phyloP scores from a whole-genome alignment of 2,329 filamentous ascomycete species.

The Metarhizium humberi region DNA sequence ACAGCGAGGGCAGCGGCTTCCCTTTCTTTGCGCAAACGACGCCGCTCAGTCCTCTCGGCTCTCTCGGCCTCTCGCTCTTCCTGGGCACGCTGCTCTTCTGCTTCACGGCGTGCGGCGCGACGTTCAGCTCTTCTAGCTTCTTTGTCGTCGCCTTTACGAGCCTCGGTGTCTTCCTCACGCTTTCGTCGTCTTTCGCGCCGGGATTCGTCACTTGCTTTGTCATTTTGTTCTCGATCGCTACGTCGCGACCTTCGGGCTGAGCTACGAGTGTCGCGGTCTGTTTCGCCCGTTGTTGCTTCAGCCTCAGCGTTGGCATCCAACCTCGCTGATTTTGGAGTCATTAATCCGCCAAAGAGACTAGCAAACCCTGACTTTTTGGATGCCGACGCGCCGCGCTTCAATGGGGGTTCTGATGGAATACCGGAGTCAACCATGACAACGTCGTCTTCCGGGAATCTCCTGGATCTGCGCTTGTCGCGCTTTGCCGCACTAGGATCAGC shows the following conservation, averaged over 20 bases:
- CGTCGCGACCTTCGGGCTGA: conserved; percentile 53
- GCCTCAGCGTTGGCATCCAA: conserved; percentile 41
- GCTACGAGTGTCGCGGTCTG: conserved; percentile 51
- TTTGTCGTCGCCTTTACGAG: conserved; percentile 43
- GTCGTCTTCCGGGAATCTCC: conserved; percentile 28
- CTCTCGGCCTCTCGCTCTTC: conserved; percentile 41
- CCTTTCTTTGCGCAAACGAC: conserved; percentile 38
- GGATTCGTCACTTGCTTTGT: conserved; percentile 36
- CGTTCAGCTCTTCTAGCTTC: conserved; percentile 48
- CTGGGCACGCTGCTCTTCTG: conserved; percentile 36
- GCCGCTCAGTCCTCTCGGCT: conserved; percentile 40
- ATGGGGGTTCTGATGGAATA: conserved; percentile 20
- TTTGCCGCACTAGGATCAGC: conserved; percentile 23
- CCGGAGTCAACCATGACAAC: conserved; percentile 25
- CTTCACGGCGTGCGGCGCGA: conserved; percentile 38
- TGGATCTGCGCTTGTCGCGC: conserved; percentile 24
- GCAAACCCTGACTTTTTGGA: conserved; percentile 46
- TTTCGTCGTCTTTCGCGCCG: conserved; percentile 45
- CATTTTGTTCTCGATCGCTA: conserved; percentile 38
- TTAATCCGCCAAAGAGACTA: conserved; percentile 53
- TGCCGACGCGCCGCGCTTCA: conserved; percentile 25
- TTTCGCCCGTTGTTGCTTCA: conserved; percentile 38
- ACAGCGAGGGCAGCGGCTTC: conserved; percentile 33
- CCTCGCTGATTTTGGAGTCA: conserved; percentile 33
- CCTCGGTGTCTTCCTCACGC: conserved; percentile 49